A percentile compares a stretch with the other conserved stretches of the same genome.
Conservation (phyloP, 2,329 filamentous ascomycete genomes). For the Phialemonium atrogriseum region DNA sequence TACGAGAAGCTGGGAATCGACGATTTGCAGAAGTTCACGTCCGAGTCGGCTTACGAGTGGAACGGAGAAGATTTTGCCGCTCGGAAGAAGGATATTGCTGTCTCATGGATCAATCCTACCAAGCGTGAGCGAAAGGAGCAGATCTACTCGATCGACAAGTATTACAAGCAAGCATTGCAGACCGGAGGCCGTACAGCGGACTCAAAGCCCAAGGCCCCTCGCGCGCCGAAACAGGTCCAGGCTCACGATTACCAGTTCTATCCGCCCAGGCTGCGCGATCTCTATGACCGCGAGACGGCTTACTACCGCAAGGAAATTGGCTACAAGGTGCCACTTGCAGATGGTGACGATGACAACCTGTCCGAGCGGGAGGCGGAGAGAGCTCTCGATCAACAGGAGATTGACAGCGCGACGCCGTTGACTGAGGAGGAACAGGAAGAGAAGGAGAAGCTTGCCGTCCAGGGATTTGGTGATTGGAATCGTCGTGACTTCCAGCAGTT, state of each 20-base stretch:
- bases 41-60: slow-evolving; percentile 97
- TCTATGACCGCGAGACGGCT: slow-evolving; percentile 94
- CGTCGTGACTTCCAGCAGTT: slow-evolving; percentile 97
- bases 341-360: slow-evolving; percentile 76
- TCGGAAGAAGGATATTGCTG: slow-evolving; percentile 82
- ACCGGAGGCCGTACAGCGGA: slow-evolving; percentile 73
- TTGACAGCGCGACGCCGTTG: slow-evolving; percentile 81
- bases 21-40: slow-evolving; percentile 94
- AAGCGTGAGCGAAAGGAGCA: slow-evolving; percentile 98
- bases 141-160: slow-evolving; percentile 97
- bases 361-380: slow-evolving; percentile 82
- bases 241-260: slow-evolving; percentile 99
- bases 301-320: slow-evolving; percentile 94
- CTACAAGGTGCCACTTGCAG: slow-evolving; percentile 84
- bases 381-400: slow-evolving; percentile 80
- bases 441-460: slow-evolving; percentile 71
- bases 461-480: slow-evolving; percentile 94
- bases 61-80: slow-evolving; percentile 94
- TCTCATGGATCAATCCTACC: slow-evolving; percentile 95
- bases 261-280: slow-evolving; percentile 69
- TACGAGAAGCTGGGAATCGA: slow-evolving; percentile 97
- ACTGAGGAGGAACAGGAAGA: slow-evolving; percentile 85
- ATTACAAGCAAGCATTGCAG: slow-evolving; percentile 83
- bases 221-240: slow-evolving; percentile 83
- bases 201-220: slow-evolving; percentile 88